Conservation (phyloP, 495 filamentous ascomycete genomes). For the Glonium stellatum region DNA sequence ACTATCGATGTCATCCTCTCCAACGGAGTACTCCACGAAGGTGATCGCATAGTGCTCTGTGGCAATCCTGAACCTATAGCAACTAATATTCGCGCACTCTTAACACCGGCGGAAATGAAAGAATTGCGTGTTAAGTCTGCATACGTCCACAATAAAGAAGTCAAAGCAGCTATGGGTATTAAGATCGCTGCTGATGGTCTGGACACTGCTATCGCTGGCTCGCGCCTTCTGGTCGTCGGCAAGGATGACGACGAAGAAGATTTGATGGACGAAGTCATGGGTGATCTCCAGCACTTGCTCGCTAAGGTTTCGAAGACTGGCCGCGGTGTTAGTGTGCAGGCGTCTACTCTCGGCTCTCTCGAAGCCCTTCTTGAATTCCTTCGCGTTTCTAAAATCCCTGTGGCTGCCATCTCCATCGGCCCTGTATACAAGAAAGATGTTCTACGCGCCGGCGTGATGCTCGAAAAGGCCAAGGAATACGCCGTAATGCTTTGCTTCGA, state of each 20-base stretch:
- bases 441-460: constrained; percentile 91
- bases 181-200: constrained; percentile 97
- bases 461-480: constrained; percentile 91
- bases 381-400: constrained; percentile 87
- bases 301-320: constrained; percentile 82
- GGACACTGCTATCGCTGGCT: constrained; percentile 94
- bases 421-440: constrained; percentile 98
- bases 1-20: constrained; percentile 97
- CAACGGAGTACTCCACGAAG: constrained; percentile 92
- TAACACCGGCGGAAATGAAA: constrained; percentile 90
- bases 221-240: constrained; percentile 85
- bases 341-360: constrained; percentile 93
- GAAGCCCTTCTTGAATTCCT: constrained; percentile 97
- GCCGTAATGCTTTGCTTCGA: constrained; percentile 99
- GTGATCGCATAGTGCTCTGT: constrained; percentile 89
- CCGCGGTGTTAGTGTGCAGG: constrained; percentile 92
- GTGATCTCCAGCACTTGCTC: constrained; percentile 85
- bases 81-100: constrained; percentile 92
- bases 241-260: constrained; percentile 95
- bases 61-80: constrained; percentile 89
- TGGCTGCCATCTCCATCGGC: constrained; percentile 94
- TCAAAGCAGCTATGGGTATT: constrained; percentile 96
- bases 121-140: constrained; percentile 88
- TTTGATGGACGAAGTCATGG: constrained; percentile 92
- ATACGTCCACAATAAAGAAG: constrained; percentile 98